These are phyloP conservation scores for Oleoguttula mirabilis DNA, from an alignment of 495 filamentous ascomycete species.

Conservation along the genomic window DNA sequence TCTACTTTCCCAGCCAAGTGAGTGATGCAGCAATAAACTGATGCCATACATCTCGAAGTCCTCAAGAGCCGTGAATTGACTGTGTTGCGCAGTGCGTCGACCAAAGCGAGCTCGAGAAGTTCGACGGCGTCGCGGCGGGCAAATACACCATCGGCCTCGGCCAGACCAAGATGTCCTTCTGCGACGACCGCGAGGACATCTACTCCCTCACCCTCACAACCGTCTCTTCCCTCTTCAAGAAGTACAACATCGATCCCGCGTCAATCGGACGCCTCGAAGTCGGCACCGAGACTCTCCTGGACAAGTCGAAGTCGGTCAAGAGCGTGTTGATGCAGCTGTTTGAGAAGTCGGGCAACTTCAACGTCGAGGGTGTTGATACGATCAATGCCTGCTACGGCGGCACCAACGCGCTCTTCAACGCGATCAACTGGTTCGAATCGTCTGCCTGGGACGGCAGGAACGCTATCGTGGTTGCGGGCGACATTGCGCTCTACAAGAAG, in stretches of 20 bases:
- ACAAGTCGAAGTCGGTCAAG: conserved; percentile 99
- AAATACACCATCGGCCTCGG: conserved; percentile 99
- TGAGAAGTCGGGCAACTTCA: conserved; percentile 68
- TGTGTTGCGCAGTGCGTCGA: conserved; percentile 67
- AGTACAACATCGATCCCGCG: conserved; percentile 85
- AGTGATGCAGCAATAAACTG: too few relatives aligned
- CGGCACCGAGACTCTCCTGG: conserved; percentile 93
- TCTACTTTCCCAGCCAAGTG: conserved; percentile 96
- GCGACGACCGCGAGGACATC: conserved; percentile 98
- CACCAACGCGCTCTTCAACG: conserved; percentile 95
- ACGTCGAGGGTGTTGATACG: conserved; percentile 92
- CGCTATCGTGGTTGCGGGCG: conserved; percentile 85
- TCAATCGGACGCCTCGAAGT: conserved; percentile 91
- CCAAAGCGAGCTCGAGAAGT: conserved; percentile 90
- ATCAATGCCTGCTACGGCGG: conserved; percentile 98
- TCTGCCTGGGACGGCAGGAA: conserved; percentile 95
- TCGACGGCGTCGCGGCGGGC: conserved; percentile 85
- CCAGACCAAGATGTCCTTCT: conserved; percentile 99
- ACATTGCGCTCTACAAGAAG: conserved; percentile 97
- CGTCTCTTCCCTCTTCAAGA: conserved; percentile 74
- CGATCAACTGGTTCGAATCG: conserved; percentile 94
- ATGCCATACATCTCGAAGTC: too few relatives aligned
- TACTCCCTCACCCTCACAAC: conserved; percentile 92
- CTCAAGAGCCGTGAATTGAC: conserved; percentile 1
- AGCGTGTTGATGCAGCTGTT: conserved; percentile 99